A percentile compares a stretch with the other conserved stretches of the same genome.
Conservation (phyloP, 179 eudicot genomes). For the Sideroxylon spinosum region DNA sequence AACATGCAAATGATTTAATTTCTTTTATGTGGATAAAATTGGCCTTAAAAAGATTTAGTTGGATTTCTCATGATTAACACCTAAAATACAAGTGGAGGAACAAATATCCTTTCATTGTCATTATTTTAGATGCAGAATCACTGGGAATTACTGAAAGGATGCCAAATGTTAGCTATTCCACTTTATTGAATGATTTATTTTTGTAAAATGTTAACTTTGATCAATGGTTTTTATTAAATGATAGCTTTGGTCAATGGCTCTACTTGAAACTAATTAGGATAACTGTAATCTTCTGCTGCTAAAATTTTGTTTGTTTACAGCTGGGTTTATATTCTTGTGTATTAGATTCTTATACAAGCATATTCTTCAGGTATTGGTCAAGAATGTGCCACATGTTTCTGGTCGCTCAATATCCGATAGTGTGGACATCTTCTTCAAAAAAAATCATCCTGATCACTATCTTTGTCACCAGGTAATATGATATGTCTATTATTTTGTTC, state of each 20-base stretch:
- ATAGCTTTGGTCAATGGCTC: neutral
- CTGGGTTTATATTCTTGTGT: neutral
- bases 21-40: no score
- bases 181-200: neutral
- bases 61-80: no score
- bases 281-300: slow-evolving; percentile 1
- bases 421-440: slow-evolving; percentile 70
- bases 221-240: no score
- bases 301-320: neutral
- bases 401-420: slow-evolving; percentile 71
- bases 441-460: slow-evolving; percentile 73
- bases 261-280: neutral
- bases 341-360: slow-evolving; percentile 5
- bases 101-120: neutral
- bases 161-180: neutral
- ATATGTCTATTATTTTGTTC: slow-evolving; percentile 3
- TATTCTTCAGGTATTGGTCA: slow-evolving; percentile 68
- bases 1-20: no score
- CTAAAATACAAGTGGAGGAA: no score
- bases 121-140: neutral
- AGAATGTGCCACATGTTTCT: slow-evolving; percentile 68
- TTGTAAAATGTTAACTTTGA: no score
- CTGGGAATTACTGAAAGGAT: neutral
- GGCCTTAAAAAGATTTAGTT: no score
- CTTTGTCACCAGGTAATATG: slow-evolving; percentile 79